phyloP scores from a whole-genome alignment of 495 filamentous ascomycete genomes.

The Glutinoglossum americanum region DNA sequence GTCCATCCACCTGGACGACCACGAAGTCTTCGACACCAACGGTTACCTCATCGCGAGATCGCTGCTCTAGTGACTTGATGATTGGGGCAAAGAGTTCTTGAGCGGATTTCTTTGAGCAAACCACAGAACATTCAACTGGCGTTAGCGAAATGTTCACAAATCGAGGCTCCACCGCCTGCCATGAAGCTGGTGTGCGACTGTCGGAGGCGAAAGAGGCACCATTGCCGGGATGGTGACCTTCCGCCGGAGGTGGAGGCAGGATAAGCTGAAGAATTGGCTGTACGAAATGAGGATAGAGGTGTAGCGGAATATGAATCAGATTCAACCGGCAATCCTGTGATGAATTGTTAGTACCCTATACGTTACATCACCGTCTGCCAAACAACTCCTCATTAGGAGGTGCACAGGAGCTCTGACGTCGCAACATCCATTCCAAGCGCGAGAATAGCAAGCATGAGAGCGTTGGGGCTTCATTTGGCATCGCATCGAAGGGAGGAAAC shows the following conservation, averaged over 20 bases:
- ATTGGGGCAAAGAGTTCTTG: slow-evolving; percentile 52
- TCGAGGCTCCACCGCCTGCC: slow-evolving; percentile 32
- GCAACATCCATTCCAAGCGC: background rate
- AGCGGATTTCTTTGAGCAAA: slow-evolving; percentile 56
- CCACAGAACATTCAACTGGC: slow-evolving; percentile 79
- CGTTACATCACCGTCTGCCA: background rate
- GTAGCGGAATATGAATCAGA: slow-evolving; percentile 76
- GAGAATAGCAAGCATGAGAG: too few species aligned
- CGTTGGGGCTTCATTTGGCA: too few species aligned
- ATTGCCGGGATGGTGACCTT: slow-evolving; percentile 14
- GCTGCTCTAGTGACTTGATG: slow-evolving; percentile 28
- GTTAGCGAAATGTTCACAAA: slow-evolving; percentile 91
- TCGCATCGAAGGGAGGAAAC: background rate
- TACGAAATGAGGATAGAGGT: slow-evolving; percentile 59
- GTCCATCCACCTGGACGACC: slow-evolving; percentile 68
- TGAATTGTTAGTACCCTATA: background rate
- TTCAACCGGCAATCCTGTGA: slow-evolving; percentile 65
- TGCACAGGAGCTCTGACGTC: too few species aligned
- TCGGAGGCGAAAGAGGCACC: slow-evolving; percentile 7
- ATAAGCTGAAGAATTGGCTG: slow-evolving; percentile 71
- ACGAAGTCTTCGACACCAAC: slow-evolving; percentile 71
- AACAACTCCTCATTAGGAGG: background rate
- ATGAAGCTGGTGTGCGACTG: slow-evolving; percentile 1
- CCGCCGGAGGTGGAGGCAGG: slow-evolving; percentile 32
- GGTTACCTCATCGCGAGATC: slow-evolving; percentile 29